A percentile compares a stretch with the other conserved stretches of the same genome.
Evolutionary conservation across 2,329 filamentous ascomycete species (phyloP).

Genomic region (Aspergillus sp.): DNA sequence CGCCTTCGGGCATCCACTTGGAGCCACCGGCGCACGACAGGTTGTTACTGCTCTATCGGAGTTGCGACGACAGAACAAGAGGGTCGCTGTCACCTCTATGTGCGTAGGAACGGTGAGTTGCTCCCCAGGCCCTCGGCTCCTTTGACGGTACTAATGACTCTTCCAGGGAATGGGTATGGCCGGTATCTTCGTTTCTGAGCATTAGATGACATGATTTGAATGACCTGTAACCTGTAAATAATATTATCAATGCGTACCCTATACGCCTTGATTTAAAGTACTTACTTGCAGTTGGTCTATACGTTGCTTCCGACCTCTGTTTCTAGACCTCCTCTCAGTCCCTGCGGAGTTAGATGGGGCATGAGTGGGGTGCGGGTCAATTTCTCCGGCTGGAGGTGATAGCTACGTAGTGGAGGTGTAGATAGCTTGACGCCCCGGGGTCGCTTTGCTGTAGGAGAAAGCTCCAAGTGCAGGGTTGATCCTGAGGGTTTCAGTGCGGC

Average conservation of each 20-base stretch:
- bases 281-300: background rate
- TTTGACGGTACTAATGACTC: conserved; percentile 1
- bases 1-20: conserved; percentile 89
- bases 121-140: background rate
- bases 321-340: background rate
- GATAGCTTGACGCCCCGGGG: background rate
- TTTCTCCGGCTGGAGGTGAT: background rate
- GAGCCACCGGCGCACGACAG: conserved; percentile 88
- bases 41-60: conserved; percentile 87
- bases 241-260: background rate
- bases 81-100: conserved; percentile 88
- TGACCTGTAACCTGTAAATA: conserved; percentile 10
- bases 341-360: background rate
- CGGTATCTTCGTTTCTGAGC: conserved; percentile 90
- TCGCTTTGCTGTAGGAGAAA: background rate
- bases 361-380: background rate
- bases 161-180: conserved; percentile 72
- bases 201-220: conserved; percentile 39
- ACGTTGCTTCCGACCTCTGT: background rate
- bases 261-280: background rate
- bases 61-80: conserved; percentile 76
- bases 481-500: background rate
- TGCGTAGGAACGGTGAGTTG: conserved; percentile 81
- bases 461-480: background rate
- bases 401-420: background rate